phyloP scores from a whole-genome alignment of 371 early-diverging fungal species.

The Rhizopus sp. region DNA sequence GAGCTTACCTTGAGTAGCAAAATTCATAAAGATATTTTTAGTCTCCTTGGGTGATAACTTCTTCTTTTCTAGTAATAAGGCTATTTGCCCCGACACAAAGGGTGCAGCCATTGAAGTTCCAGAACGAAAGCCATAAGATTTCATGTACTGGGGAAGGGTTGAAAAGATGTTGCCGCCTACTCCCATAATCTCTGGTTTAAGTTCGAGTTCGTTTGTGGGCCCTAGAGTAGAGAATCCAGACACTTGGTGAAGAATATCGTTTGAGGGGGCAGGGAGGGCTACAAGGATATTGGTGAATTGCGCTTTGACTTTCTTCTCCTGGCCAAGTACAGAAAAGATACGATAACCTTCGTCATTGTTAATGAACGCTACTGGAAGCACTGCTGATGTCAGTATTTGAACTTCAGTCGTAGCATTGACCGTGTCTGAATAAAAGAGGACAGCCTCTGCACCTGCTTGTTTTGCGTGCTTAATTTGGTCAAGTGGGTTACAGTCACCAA shows the following conservation, averaged over 20 bases:
- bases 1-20: slow-evolving; percentile 40
- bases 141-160: slow-evolving; percentile 46
- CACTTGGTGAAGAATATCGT: slow-evolving; percentile 8
- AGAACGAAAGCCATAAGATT: slow-evolving; percentile 60
- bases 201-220: slow-evolving; percentile 44
- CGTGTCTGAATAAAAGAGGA: slow-evolving; percentile 42
- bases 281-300: slow-evolving; percentile 25
- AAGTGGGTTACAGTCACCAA: slow-evolving; percentile 47
- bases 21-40: slow-evolving; percentile 32
- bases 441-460: slow-evolving; percentile 50
- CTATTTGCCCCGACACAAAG: slow-evolving; percentile 65
- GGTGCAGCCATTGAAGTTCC: slow-evolving; percentile 69
- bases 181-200: slow-evolving; percentile 65
- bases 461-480: slow-evolving; percentile 45
- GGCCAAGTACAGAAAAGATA: slow-evolving; percentile 2
- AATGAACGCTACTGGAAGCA: slow-evolving; percentile 43
- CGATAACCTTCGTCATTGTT: slow-evolving; percentile 25
- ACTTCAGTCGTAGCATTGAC: slow-evolving; percentile 9
- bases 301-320: slow-evolving; percentile 11
- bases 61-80: slow-evolving; percentile 41
- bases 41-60: slow-evolving; percentile 24
- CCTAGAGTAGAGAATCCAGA: slow-evolving; percentile 49
- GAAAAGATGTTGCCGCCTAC: slow-evolving; percentile 73
- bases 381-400: slow-evolving; percentile 7
- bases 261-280: slow-evolving; percentile 18